Conservation (phyloP, 2,329 filamentous ascomycete genomes). For the Nemania serpens region DNA sequence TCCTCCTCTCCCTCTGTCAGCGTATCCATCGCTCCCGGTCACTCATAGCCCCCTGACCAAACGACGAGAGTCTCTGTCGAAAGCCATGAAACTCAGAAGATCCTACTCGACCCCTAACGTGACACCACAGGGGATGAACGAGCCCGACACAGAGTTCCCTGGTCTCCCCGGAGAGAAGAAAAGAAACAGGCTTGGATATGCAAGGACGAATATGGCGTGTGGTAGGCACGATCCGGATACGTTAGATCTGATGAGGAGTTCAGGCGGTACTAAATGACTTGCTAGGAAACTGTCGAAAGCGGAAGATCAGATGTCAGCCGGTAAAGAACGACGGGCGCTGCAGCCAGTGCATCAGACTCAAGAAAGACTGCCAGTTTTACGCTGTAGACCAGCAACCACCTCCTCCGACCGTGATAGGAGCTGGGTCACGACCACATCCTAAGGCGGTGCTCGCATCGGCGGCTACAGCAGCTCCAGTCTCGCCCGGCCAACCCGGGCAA, state of each 20-base stretch:
- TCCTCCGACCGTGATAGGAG: constrained; percentile 48
- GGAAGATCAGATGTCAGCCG: constrained; percentile 90
- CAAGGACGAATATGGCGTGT: constrained; percentile 92
- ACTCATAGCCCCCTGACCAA: constrained; percentile 41
- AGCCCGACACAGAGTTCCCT: constrained; percentile 43
- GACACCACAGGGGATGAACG: constrained; percentile 47
- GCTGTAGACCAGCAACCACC: constrained; percentile 77
- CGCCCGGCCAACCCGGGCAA: constrained; percentile 44
- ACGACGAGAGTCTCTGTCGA: constrained; percentile 46
- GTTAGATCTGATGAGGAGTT: constrained; percentile 3
- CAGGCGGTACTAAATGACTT: constrained; percentile 24
- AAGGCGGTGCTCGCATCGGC: constrained; percentile 21
- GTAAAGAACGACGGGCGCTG: constrained; percentile 78
- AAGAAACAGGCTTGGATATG: constrained; percentile 93
- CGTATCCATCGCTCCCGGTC: constrained; percentile 39
- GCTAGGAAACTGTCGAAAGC: constrained; percentile 83
- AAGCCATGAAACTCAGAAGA: constrained; percentile 51
- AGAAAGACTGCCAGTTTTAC: constrained; percentile 92
- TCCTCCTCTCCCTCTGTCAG: constrained; percentile 32
- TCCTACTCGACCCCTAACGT: constrained; percentile 56
- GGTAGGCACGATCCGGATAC: constrained; percentile 64
- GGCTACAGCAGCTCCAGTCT: constrained; percentile 17
- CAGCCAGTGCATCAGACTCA: constrained; percentile 89
- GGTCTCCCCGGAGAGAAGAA: constrained; percentile 56
- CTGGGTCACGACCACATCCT: constrained; percentile 38